phyloP scores from a whole-genome alignment of 2,329 filamentous ascomycete genomes.

The Phaeosphaeriaceae sp. region DNA sequence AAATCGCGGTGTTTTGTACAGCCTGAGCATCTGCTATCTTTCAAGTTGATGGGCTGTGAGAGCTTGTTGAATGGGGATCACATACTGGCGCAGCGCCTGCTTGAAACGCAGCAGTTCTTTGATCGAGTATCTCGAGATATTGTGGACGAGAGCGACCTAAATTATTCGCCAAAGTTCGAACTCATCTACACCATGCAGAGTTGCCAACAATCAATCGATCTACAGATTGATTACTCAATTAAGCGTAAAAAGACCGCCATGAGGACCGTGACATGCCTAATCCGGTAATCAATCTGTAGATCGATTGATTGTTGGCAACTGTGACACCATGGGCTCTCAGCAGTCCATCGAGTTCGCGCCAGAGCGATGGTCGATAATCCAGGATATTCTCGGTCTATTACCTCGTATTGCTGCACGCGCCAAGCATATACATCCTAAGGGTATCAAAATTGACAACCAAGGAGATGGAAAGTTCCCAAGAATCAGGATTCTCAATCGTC shows the following conservation, averaged over 20 bases:
- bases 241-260: too few relatives aligned
- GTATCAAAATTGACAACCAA: conserved; percentile 52
- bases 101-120: conserved; percentile 56
- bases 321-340: conserved; percentile 66
- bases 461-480: conserved; percentile 54
- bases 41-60: conserved; percentile 68
- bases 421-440: conserved; percentile 38
- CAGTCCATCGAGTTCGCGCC: conserved; percentile 59
- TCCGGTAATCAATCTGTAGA: too few relatives aligned
- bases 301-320: too few relatives aligned
- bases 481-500: conserved; percentile 55
- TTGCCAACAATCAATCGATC: too few relatives aligned
- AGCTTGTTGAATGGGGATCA: conserved; percentile 45
- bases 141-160: conserved; percentile 71
- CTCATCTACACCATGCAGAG: too few relatives aligned
- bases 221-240: too few relatives aligned
- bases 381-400: conserved; percentile 60
- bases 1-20: conserved; percentile 64
- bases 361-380: conserved; percentile 63
- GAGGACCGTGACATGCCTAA: too few relatives aligned
- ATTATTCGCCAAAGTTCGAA: conserved; percentile 66
- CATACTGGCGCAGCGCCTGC: conserved; percentile 43
- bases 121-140: conserved; percentile 59
- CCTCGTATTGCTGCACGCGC: conserved; percentile 37
- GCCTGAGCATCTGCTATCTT: conserved; percentile 69